A percentile compares a stretch with the other conserved stretches of the same genome.
Evolutionary conservation across 2,329 filamentous ascomycete genomes (phyloP).

Genomic region (Massarina eburnea): DNA sequence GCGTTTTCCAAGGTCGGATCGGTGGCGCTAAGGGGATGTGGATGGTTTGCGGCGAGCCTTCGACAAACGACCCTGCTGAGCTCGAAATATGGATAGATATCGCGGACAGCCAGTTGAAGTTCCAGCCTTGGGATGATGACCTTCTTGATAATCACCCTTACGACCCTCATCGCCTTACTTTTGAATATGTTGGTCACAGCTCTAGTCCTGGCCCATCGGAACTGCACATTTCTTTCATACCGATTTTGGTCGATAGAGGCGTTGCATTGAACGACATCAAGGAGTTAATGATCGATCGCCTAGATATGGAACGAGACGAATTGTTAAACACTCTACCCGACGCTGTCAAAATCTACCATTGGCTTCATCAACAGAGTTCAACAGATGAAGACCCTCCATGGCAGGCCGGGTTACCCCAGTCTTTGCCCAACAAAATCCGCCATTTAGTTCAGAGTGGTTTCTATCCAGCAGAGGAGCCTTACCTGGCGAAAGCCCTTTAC

Average conservation of each 20-base stretch:
- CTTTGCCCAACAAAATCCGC: constrained; percentile 28
- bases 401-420: constrained; percentile 29
- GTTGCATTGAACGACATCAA: constrained; percentile 50
- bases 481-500: constrained; percentile 53
- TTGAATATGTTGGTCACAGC: constrained; percentile 62
- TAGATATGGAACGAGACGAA: constrained; percentile 56
- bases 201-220: constrained; percentile 53
- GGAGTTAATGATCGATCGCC: constrained; percentile 51
- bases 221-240: constrained; percentile 69
- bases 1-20: constrained; percentile 68
- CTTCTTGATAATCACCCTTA: constrained; percentile 42
- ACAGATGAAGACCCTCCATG: constrained; percentile 22
- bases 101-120: constrained; percentile 68
- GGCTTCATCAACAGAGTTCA: constrained; percentile 39
- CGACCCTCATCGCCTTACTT: constrained; percentile 58
- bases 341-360: constrained; percentile 56
- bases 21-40: constrained; percentile 76
- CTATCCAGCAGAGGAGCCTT: constrained; percentile 50
- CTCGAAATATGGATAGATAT: constrained; percentile 64
- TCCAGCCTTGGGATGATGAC: constrained; percentile 53
- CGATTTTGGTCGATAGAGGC: constrained; percentile 65
- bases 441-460: constrained; percentile 56
- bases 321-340: constrained; percentile 56
- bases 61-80: constrained; percentile 46
- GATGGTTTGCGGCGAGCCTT: constrained; percentile 59